Conservation (phyloP, 805 yeast genomes). For the Phaffomyces opuntiae region DNA sequence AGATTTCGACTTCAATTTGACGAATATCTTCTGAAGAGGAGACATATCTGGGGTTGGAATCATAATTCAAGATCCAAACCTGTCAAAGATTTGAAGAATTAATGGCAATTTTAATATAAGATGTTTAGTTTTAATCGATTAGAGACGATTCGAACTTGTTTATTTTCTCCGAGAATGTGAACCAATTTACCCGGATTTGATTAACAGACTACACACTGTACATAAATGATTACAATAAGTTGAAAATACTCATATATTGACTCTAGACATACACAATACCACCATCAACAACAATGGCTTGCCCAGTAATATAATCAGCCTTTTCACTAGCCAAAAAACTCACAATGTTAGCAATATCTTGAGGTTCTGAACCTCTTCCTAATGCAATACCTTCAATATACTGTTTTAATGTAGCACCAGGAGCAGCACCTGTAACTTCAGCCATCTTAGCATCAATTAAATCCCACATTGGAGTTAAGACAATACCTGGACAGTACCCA, state of each 20-base stretch:
- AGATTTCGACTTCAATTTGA: conserved; percentile 28
- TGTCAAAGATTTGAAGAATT: background rate
- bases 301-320: conserved; percentile 32
- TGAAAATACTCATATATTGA: background rate
- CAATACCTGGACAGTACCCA: conserved; percentile 33
- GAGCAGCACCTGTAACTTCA: conserved; percentile 21
- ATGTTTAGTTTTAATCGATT: too few relatives aligned
- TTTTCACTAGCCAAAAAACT: conserved; percentile 30
- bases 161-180: too few relatives aligned
- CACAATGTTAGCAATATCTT: conserved; percentile 30
- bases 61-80: background rate
- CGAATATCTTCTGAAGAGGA: conserved; percentile 31
- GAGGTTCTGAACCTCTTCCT: conserved; percentile 29
- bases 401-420: conserved; percentile 22
- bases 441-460: conserved; percentile 23
- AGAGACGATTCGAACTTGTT: too few relatives aligned
- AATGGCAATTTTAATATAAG: background rate
- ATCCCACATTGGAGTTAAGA: conserved; percentile 32
- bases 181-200: too few relatives aligned
- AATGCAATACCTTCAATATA: conserved; percentile 25
- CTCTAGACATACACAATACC: conserved; percentile 22
- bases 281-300: conserved; percentile 30
- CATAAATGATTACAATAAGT: too few relatives aligned
- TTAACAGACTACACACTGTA: background rate
- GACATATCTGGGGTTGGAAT: conserved; percentile 12